Percentiles rank a stretch among this genome's conserved stretches.
Evolutionary conservation across 345 rosid genomes (phyloP).

Genomic region (Gossypium sturtianum): DNA sequence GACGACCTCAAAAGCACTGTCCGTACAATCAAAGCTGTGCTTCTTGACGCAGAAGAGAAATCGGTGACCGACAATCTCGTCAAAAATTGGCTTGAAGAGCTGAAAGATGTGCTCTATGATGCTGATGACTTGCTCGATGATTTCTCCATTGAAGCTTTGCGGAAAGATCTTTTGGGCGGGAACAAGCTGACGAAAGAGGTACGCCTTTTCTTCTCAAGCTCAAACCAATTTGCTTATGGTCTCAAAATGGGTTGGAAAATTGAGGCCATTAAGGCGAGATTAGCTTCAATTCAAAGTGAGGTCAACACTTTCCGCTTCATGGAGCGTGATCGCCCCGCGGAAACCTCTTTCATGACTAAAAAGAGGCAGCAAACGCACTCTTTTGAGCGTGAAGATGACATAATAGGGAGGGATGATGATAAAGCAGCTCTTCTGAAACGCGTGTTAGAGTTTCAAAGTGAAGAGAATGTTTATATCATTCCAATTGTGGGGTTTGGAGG

Average conservation of each 20-base stretch:
- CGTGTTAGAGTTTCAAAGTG: background rate
- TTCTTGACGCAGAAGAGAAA: background rate
- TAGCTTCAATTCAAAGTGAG: background rate
- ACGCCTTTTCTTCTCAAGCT: background rate
- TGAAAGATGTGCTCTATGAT: background rate
- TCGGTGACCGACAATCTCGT: background rate
- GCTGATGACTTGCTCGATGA: background rate
- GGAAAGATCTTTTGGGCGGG: background rate
- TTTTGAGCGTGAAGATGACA: background rate
- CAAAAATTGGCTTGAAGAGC: background rate
- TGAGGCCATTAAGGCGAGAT: background rate
- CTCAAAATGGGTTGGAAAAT: background rate
- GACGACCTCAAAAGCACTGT: background rate
- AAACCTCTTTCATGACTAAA: background rate
- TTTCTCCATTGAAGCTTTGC: background rate
- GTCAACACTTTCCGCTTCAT: background rate
- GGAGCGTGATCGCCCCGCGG: background rate
- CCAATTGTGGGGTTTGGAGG: background rate
- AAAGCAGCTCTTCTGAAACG: background rate
- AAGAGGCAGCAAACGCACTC: background rate
- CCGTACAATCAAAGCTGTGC: background rate
- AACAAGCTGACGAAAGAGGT: background rate
- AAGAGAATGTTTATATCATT: background rate
- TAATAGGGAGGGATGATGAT: background rate
- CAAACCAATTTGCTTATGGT: background rate